Conservation (phyloP, 2,329 filamentous ascomycete species). For the Celoporthe dispersa region DNA sequence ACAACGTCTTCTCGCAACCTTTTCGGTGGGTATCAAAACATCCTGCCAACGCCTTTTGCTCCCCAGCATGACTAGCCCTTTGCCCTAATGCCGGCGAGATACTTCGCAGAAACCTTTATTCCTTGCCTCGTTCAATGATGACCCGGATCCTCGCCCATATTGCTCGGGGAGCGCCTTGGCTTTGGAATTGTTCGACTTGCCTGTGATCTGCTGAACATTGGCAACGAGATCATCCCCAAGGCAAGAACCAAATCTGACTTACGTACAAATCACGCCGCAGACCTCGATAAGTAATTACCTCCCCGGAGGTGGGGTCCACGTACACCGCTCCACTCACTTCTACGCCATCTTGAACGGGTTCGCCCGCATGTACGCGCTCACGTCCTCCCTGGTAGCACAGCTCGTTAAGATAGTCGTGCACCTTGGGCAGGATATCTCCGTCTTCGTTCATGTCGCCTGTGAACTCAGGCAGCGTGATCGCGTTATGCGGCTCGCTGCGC, state of each 20-base stretch:
- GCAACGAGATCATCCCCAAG: background rate
- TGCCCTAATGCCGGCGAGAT: background rate
- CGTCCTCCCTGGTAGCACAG: slow-evolving; percentile 59
- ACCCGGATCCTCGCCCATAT: background rate
- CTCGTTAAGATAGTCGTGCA: slow-evolving; percentile 65
- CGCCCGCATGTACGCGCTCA: slow-evolving; percentile 63
- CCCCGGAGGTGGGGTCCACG: background rate
- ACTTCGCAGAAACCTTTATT: background rate
- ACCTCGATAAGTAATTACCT: background rate
- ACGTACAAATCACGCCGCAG: background rate
- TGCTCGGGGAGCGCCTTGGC: background rate
- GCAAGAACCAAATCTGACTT: background rate
- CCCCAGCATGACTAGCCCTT: background rate
- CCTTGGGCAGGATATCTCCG: slow-evolving; percentile 55
- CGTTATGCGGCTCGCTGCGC: slow-evolving; percentile 79
- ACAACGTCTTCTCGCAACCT: background rate
- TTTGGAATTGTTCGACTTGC: background rate
- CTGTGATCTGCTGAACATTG: background rate
- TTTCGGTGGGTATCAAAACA: slow-evolving; percentile 4
- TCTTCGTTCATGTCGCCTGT: slow-evolving; percentile 48
- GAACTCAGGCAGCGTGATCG: slow-evolving; percentile 82
- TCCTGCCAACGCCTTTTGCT: background rate
- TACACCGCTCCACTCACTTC: slow-evolving; percentile 23
- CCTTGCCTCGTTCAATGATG: background rate
- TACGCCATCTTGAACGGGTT: slow-evolving; percentile 52